A percentile compares a stretch with the other conserved stretches of the same genome.
phyloP scores from a whole-genome alignment of 2,329 filamentous ascomycete species.

The Botrytis aclada region DNA sequence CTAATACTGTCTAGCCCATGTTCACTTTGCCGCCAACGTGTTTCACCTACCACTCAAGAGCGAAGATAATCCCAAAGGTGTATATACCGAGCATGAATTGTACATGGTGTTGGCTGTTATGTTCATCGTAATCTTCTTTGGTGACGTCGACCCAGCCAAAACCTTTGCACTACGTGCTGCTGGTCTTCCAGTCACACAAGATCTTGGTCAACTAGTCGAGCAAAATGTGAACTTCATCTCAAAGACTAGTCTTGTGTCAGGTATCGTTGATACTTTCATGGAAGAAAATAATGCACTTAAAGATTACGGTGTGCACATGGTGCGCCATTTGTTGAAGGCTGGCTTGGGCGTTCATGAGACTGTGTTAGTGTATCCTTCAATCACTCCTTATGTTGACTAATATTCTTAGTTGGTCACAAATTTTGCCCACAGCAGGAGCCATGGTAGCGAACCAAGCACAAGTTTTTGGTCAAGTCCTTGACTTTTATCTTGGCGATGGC shows the following conservation, averaged over 20 bases:
- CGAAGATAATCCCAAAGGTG: constrained; percentile 46
- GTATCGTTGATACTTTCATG: constrained; percentile 41
- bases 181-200: constrained; percentile 59
- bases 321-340: constrained; percentile 60
- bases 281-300: constrained; percentile 38
- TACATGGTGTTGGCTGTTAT: constrained; percentile 37
- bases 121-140: constrained; percentile 66
- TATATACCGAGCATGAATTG: constrained; percentile 51
- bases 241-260: constrained; percentile 20
- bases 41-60: constrained; percentile 54
- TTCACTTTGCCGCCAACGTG: constrained; percentile 49
- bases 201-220: constrained; percentile 60
- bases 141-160: constrained; percentile 61
- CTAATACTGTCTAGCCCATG: constrained; percentile 41
- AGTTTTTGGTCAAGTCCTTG: constrained; percentile 67
- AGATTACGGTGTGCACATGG: constrained; percentile 60
- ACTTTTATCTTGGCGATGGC: constrained; percentile 62
- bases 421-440: constrained; percentile 63
- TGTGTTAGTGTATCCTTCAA: constrained; percentile 45
- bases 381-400: constrained; percentile 43
- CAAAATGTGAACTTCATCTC: constrained; percentile 54
- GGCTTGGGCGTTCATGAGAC: constrained; percentile 59
- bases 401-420: constrained; percentile 47
- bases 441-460: constrained; percentile 69
- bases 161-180: constrained; percentile 56